Evolutionary conservation across 2,329 filamentous ascomycete species (phyloP).

Genomic region (Tympanopsis confertula): DNA sequence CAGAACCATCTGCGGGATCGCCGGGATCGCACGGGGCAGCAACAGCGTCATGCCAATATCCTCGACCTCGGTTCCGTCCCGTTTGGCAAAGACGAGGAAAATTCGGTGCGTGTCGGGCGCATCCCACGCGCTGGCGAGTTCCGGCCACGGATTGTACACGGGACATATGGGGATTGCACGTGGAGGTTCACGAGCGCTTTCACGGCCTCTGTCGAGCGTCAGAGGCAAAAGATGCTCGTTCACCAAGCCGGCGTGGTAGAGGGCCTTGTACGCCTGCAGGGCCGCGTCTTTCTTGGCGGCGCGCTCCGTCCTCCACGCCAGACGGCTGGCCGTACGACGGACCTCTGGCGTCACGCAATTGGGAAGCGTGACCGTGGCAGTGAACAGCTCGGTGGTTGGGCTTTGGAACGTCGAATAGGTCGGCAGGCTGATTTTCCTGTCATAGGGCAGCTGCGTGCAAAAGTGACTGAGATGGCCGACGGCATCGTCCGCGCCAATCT

Average conservation of each 20-base stretch:
- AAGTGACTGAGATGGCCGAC: conserved; percentile 73
- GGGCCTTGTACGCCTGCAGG: conserved; percentile 63
- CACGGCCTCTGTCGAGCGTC: conserved; percentile 17
- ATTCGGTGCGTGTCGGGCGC: not conserved
- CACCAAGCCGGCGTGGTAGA: conserved; percentile 62
- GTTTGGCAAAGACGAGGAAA: not conserved
- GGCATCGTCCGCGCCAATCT: conserved; percentile 63
- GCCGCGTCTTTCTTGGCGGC: conserved; percentile 71
- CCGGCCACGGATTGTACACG: not conserved
- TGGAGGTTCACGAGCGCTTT: conserved; percentile 11
- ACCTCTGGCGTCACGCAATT: conserved; percentile 52
- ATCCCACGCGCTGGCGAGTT: not conserved
- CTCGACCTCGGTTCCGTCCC: not conserved
- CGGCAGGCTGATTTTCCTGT: conserved; percentile 28
- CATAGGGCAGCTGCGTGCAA: conserved; percentile 48
- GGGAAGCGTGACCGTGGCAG: conserved; percentile 60
- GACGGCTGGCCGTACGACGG: conserved; percentile 36
- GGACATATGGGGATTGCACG: not conserved
- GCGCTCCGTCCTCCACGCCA: conserved; percentile 58
- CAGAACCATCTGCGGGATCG: conserved; percentile 19
- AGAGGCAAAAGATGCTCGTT: conserved; percentile 69
- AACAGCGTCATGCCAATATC: not conserved
- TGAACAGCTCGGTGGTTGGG: conserved; percentile 18
- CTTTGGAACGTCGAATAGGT: too few relatives aligned
- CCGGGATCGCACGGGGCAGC: conserved; percentile 3